Conservation (phyloP, 1,139 yeast genomes). For the Sugiyamaella paludigena region DNA sequence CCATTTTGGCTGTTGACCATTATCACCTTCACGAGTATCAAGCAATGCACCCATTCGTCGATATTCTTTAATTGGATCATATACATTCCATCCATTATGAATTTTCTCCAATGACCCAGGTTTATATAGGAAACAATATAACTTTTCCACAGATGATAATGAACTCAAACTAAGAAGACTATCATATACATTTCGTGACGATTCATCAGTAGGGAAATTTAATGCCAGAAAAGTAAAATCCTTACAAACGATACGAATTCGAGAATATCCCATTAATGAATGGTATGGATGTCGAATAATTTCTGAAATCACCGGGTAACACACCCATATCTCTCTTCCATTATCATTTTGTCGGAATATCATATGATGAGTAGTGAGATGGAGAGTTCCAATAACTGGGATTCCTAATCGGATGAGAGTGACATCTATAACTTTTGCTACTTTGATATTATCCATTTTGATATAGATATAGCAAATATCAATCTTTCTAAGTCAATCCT, state of each 20-base stretch:
- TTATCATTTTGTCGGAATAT: conserved; percentile 57
- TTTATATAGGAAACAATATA: conserved; percentile 68
- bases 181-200: conserved; percentile 70
- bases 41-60: conserved; percentile 48
- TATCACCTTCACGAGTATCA: conserved; percentile 10
- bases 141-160: conserved; percentile 47
- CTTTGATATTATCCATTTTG: conserved; percentile 55
- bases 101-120: conserved; percentile 56
- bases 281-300: conserved; percentile 51
- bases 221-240: conserved; percentile 85
- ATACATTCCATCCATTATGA: conserved; percentile 69
- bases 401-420: conserved; percentile 68
- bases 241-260: conserved; percentile 68
- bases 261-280: conserved; percentile 45
- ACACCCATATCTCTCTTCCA: conserved; percentile 79
- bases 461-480: too few relatives aligned
- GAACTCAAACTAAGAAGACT: conserved; percentile 64
- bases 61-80: conserved; percentile 63
- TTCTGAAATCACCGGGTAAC: conserved; percentile 80
- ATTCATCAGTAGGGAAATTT: conserved; percentile 59
- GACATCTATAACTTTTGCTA: conserved; percentile 62
- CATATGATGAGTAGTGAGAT: conserved; percentile 80
- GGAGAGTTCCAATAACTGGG: conserved; percentile 63
- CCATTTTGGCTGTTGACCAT: conserved; percentile 49
- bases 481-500: too few relatives aligned